phyloP scores from a whole-genome alignment of 78 protist genomes.

The Emiliania huxleyi region DNA sequence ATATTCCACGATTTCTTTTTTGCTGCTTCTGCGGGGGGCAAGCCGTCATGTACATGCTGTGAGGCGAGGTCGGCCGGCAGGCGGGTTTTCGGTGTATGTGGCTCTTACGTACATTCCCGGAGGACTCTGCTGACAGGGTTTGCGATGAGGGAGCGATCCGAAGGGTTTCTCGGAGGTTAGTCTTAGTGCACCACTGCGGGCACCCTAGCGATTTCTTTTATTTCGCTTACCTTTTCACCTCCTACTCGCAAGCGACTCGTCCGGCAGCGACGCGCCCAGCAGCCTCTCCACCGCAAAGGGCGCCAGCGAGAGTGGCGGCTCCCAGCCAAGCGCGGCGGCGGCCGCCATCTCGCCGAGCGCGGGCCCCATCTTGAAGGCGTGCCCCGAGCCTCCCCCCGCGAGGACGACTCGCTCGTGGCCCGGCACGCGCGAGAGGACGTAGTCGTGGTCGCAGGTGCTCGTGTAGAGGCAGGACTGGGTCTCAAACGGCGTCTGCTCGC shows the following conservation, averaged over 20 bases:
- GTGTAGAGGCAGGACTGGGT: background rate
- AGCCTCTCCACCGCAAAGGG: background rate
- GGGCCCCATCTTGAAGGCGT: constrained; percentile 1
- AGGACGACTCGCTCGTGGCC: background rate
- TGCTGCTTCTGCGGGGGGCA: no score
- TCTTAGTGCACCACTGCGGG: no score
- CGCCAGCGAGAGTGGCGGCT: background rate
- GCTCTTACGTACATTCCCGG: no score
- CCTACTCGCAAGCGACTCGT: background rate
- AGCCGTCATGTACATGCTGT: no score
- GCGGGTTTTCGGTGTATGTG: no score
- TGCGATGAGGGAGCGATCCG: no score
- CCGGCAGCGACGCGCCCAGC: background rate
- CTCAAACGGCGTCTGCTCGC: background rate
- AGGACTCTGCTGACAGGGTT: no score
- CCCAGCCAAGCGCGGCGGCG: background rate
- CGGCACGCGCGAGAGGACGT: background rate
- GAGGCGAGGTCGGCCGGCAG: no score
- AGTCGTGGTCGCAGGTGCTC: background rate
- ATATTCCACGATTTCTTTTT: no score
- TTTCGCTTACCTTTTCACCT: background rate
- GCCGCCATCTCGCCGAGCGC: background rate
- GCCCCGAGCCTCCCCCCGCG: background rate
- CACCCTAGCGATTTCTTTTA: no score
- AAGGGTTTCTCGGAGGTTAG: no score